Evolutionary conservation across 1,284 basidiomycete species (phyloP).

Genomic region (Puccinia coronata): DNA sequence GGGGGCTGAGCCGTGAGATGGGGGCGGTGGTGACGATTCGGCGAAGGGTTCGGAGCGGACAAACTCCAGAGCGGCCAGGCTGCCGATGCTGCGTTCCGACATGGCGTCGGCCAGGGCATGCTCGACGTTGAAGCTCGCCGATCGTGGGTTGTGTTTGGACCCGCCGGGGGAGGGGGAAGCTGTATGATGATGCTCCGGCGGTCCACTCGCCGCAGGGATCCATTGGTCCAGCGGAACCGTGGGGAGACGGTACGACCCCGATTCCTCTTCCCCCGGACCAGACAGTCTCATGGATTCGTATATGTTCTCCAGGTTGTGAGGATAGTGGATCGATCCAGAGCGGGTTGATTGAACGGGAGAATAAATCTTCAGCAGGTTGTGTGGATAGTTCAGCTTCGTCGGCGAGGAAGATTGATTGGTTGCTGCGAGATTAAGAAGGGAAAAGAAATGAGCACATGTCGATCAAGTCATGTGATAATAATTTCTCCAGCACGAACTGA

Average conservation of each 20-base stretch:
- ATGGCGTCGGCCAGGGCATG: slow-evolving; percentile 46
- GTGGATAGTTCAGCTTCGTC: slow-evolving; percentile 15
- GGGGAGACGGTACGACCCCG: background rate
- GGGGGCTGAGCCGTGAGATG: background rate
- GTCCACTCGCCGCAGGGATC: no score
- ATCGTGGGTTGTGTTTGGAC: slow-evolving; percentile 40
- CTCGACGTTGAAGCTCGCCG: slow-evolving; percentile 40
- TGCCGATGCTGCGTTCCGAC: slow-evolving; percentile 34
- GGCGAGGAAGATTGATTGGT: background rate
- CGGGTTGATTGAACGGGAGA: background rate
- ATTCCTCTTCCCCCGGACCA: background rate
- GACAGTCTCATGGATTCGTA: background rate
- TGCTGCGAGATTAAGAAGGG: background rate
- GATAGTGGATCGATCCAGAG: background rate
- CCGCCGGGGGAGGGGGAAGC: background rate
- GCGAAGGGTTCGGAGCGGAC: background rate
- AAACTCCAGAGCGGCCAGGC: background rate
- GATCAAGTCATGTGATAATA: background rate
- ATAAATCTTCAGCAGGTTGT: slow-evolving; percentile 22
- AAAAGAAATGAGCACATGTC: background rate
- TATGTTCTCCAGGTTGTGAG: slow-evolving; percentile 2
- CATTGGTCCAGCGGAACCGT: background rate
- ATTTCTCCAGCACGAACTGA: background rate
- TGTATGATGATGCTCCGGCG: background rate
- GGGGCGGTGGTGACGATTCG: background rate